phyloP scores from a whole-genome alignment of 2,329 filamentous ascomycete species.

The Trichoderma arundinaceum region DNA sequence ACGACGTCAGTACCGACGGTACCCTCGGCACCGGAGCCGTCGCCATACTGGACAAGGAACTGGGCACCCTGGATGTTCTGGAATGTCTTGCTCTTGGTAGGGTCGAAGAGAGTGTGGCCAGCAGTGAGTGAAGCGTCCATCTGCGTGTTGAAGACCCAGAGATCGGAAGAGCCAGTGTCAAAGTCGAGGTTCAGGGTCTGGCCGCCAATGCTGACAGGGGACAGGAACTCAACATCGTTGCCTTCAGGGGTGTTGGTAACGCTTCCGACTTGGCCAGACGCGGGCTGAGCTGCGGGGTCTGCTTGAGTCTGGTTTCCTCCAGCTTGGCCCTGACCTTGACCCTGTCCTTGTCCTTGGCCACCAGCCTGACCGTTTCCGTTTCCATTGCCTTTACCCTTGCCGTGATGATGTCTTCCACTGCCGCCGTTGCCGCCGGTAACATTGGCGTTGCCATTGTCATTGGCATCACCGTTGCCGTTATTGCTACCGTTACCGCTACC shows the following conservation, averaged over 20 bases:
- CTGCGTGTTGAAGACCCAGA: constrained; percentile 74
- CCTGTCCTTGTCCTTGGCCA: too few species aligned
- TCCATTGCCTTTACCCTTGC: constrained; percentile 12
- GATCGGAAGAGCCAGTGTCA: constrained; percentile 76
- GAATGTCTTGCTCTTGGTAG: constrained; percentile 46
- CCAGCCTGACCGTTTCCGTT: constrained; percentile 17
- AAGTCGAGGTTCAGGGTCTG: constrained; percentile 73
- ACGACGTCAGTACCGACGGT: constrained; percentile 72
- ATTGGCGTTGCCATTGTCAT: constrained; percentile 6
- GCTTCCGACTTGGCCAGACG: constrained; percentile 50
- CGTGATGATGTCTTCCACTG: constrained; percentile 5
- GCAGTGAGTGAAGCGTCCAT: constrained; percentile 52
- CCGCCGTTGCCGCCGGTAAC: background rate
- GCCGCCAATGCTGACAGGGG: constrained; percentile 71
- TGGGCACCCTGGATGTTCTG: constrained; percentile 49
- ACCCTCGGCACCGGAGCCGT: constrained; percentile 66
- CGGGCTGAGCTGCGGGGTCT: constrained; percentile 1
- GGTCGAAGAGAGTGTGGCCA: constrained; percentile 55
- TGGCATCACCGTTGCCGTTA: background rate
- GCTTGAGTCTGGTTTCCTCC: constrained; percentile 13
- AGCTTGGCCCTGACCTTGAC: constrained; percentile 13
- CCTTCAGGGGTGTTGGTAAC: constrained; percentile 67
- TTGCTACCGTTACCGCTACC: constrained; percentile 19
- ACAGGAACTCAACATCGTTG: constrained; percentile 70
- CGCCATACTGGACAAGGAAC: constrained; percentile 73